Evolutionary conservation across 176 grass and related monocot species (phyloP).

Genomic region (Phoenix dactylifera): DNA sequence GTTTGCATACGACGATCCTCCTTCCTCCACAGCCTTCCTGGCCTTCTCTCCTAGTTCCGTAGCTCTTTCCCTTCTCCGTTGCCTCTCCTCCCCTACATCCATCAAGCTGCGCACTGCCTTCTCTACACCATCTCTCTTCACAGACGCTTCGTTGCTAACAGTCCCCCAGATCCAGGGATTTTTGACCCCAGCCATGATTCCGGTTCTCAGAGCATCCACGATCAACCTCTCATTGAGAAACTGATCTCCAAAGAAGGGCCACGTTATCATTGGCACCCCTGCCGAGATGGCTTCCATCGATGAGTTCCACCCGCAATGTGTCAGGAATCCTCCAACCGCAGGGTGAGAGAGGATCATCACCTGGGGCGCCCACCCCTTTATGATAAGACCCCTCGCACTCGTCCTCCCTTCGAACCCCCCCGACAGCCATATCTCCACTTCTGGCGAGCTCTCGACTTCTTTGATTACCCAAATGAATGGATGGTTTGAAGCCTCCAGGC

Average conservation of each 20-base stretch:
- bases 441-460: background rate
- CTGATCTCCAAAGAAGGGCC: too few species aligned
- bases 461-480: constrained; percentile 6
- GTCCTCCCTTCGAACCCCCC: background rate
- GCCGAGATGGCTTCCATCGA: too few species aligned
- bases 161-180: too few species aligned
- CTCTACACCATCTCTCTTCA: background rate
- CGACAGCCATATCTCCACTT: background rate
- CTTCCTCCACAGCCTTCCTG: constrained; percentile 40
- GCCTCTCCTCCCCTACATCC: constrained; percentile 28
- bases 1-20: constrained; percentile 51
- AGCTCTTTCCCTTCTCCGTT: constrained; percentile 41
- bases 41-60: constrained; percentile 34
- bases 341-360: constrained; percentile 5
- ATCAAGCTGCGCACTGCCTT: constrained; percentile 26
- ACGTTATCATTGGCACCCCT: too few species aligned
- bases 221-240: too few species aligned
- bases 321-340: too few species aligned
- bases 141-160: background rate
- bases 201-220: too few species aligned
- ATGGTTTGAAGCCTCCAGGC: background rate
- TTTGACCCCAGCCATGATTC: too few species aligned
- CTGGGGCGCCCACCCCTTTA: constrained; percentile 1
- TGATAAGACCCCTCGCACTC: background rate
- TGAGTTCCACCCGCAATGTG: too few species aligned